Evolutionary conservation across 2,329 filamentous ascomycete genomes (phyloP), one percentile per base, ranked within the genome.

Genomic region (Talaromyces funiculosus): DNA sequence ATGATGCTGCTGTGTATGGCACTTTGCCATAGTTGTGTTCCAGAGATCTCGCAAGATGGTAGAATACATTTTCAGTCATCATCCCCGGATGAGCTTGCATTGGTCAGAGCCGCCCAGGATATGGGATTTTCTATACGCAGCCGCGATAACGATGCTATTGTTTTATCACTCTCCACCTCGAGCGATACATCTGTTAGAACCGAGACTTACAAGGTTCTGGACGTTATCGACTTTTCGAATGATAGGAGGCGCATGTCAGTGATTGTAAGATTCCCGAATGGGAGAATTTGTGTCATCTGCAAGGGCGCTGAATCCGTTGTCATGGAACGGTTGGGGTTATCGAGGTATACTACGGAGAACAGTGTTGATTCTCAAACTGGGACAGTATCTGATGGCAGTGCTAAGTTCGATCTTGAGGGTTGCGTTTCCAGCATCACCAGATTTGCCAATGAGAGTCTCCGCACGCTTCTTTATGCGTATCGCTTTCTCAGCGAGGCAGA

Each of bases 221-320:
- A 92, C 64, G 84, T 92, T 33, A 88, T 93, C 62, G 90, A 92
- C 68, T 93, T 93, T 71, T 90, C 86, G 67, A 91, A 88, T 74
- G 86, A 87, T 73, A 82, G 90, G 42, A 93, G 93, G 75, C 82
- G 90, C 45, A 93, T 93, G 90, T 90, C 89, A 0, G 87, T 92
- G 63, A 77, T 92, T 54, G 81, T 92, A 4, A 85, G 88, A 40
- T 89, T 90, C 78, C 89, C 90, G 0, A 87, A 92, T 68, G 82
- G 84, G 2, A 82, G 83, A 9, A 84, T 92, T 42, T 91, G 88
- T 69, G 80, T 93, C 20, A 84, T 92, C 66, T 90, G 86, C 75
- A 93, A 93, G 73, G 90, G 90, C 6, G 90, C 90, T 1, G 90
- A 93, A 72, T 90, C 86, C 22, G 82, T 87, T 18, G 83, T 93